Conservation (phyloP, 805 yeast species). For the Suhomyces faveliae region DNA sequence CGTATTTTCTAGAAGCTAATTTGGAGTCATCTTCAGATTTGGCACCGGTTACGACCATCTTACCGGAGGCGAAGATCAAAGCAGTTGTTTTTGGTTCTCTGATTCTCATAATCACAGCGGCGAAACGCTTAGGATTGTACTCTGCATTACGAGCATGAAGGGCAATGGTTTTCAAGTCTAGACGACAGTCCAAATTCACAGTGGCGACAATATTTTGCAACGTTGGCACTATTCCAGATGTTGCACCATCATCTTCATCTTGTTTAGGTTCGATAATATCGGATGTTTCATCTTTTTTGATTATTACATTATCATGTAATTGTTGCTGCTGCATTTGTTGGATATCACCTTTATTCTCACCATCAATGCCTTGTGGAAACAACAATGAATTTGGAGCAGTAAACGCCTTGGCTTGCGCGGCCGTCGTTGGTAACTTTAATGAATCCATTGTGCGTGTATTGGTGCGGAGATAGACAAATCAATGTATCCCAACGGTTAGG, state of each 20-base stretch:
- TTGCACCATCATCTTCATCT: constrained; percentile 63
- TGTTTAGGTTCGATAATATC: constrained; percentile 39
- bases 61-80: constrained; percentile 95
- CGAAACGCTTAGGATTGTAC: constrained; percentile 97
- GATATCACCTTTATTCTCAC: constrained; percentile 14
- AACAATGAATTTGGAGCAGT: constrained; percentile 64
- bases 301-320: constrained; percentile 6
- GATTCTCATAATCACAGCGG: constrained; percentile 99
- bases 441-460: constrained; percentile 54
- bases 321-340: constrained; percentile 6
- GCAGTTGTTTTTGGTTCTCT: constrained; percentile 99
- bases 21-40: constrained; percentile 98
- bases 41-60: constrained; percentile 99
- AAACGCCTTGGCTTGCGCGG: constrained; percentile 72
- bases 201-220: constrained; percentile 96
- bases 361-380: constrained; percentile 53
- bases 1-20: constrained; percentile 94
- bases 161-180: constrained; percentile 95
- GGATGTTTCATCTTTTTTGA: constrained; percentile 14
- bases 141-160: constrained; percentile 98
- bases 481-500: constrained; percentile 38
- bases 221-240: constrained; percentile 96
- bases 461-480: constrained; percentile 36
- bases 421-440: constrained; percentile 71
- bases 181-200: constrained; percentile 91